Evolutionary conservation across 2,329 filamentous ascomycete genomes (phyloP), one percentile per base, ranked within the genome.

Genomic region (Beauveria bassiana): DNA sequence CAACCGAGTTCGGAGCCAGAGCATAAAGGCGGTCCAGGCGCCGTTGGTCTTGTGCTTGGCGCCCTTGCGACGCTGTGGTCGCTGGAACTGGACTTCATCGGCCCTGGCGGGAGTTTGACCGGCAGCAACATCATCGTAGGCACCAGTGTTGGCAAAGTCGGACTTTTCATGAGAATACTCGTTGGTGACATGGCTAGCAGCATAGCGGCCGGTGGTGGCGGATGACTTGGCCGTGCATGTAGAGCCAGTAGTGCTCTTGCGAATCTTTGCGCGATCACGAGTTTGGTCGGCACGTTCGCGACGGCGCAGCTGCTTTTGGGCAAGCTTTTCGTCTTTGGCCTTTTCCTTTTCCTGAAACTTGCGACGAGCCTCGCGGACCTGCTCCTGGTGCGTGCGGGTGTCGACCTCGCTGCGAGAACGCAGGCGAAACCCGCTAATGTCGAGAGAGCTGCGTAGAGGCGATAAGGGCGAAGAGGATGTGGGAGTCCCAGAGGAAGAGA

Each of bases 291-390:
- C 78, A 52, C 83, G 83, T 69, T 86, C 84, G 42, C 81, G 78
- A 63, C 81, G 84, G 64, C 78, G 78, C 62, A 81, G 77, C 74
- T 85, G 79, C 66, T 86, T 82, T 14, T 80, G 80, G 18, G 81
- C 83, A 54, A 83, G 83, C 68, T 86, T 86, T 68, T 86, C 84
- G 42, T 86, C 81, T 72, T 87, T 87, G 59, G 75, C 75, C 18
- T 77, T 77, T 70, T 88, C 84, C 69, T 82, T 84, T 68, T 85
- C 81, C 68, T 86, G 79, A 64, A 87, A 87, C 68, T 83, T 85
- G 66, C 82, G 82, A 59, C 85, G 83, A 4, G 84, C 85, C 67
- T 82, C 80, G 50, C 82, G 79, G 40, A 88, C 81, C 47, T 84
- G 81, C 64, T 86, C 83, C 56, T 79, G 75, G 31, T 82, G 81